phyloP scores from a whole-genome alignment of 305 asterid species.

The Solanum aculeatissimum region DNA sequence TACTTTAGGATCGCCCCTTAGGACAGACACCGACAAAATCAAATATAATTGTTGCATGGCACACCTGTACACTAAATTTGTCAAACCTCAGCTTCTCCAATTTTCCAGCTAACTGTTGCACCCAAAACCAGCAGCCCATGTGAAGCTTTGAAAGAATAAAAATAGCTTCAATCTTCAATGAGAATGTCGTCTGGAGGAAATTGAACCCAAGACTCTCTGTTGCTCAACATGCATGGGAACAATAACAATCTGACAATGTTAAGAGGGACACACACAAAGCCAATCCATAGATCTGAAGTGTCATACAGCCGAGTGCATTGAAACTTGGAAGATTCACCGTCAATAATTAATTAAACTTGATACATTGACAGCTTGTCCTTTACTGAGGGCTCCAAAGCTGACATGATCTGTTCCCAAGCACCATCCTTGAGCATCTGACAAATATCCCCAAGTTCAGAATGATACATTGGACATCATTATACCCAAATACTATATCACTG shows the following conservation, averaged over 20 bases:
- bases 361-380: conserved; percentile 50
- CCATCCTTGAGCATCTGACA: conserved; percentile 74
- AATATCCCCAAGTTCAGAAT: not conserved
- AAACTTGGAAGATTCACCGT: conserved; percentile 8
- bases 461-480: not conserved
- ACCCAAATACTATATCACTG: not conserved
- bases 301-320: conserved; percentile 5
- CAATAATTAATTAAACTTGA: conserved; percentile 25
- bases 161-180: conserved; percentile 26
- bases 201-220: not conserved
- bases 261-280: conserved; percentile 9
- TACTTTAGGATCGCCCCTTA: conserved; percentile 2
- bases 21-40: not conserved
- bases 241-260: conserved; percentile 18
- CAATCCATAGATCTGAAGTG: conserved; percentile 17
- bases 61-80: conserved; percentile 34
- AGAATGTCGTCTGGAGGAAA: not conserved
- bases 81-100: conserved; percentile 16
- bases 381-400: conserved; percentile 64
- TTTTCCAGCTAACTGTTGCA: conserved; percentile 12
- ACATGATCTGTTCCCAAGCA: conserved; percentile 86
- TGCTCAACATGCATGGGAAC: conserved; percentile 8
- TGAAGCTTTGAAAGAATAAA: conserved; percentile 11
- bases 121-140: conserved; percentile 14
- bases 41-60: conserved; percentile 9